Base-by-base conservation (phyloP, 106 monocot genomes). In the Dioscorea alata region DNA sequence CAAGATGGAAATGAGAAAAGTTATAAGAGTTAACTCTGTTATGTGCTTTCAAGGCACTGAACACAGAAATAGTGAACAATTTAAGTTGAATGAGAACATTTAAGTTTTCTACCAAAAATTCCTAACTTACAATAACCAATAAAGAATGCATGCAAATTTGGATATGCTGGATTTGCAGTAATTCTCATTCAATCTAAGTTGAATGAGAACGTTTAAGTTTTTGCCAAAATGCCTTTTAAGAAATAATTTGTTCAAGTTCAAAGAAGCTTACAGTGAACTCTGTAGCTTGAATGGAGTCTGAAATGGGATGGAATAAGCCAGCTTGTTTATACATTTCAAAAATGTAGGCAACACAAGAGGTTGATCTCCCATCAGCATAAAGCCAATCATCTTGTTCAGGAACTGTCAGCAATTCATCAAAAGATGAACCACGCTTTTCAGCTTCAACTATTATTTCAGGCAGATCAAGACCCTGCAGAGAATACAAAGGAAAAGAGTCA, bases 321-420 rank as follows among this genome's bases (percentile, higher is more conserved):
- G 96, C 92, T 24, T 78, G 75, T 75, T 97, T 97, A 77, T 97
- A 97, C 92, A 97, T 89, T 66, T 82, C 89, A 61, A 97, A 82
- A 60, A 97, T 79, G 68, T 83, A 97, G n/a, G 83, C 92, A 50
- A 92, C 83, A 69, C 96, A 97, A 59, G 96, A 97, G 32, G 92
- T 76, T 50, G 96, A 97, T 67, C 79, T 82, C 28, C 96, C 96
- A 67, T 97, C 92, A 4, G 78, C 34, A 76, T 97, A 97, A 63
- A 81, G 35, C 96, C 96, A 97, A 57, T 85, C 71, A 83, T 97
- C 96, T 70, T 81, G 77, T 53, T 97, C 96, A 17, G 96, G 96
- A 59, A 97, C 73, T 50, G 92, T 75, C 16, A 97, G 76, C 73
- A 97, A 69, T 67, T 92, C 76, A 33, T 82, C 96, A 75, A 97